Evolutionary conservation across 805 yeast genomes (phyloP), one percentile per base, ranked within the genome.

Genomic region (Pichia californica): DNA sequence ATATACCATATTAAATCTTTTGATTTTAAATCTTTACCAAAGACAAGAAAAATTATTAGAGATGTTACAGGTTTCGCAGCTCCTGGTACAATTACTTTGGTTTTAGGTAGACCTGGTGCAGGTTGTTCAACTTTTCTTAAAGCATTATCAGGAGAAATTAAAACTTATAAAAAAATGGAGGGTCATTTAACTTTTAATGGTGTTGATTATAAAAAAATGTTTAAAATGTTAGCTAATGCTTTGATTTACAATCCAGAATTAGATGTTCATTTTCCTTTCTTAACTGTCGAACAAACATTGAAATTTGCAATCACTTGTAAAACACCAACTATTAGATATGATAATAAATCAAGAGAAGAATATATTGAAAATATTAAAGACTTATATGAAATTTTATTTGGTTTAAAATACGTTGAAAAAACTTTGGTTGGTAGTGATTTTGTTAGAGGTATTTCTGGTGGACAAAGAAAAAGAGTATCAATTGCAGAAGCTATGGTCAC

Each of bases 361-460:
- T 73, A 71, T 50, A 65, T 67, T 64, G 51, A 65, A 54, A 61
- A 59, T 28, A 55, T 67, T 40, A 69, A 74, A 43, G 77, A 77
- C 44, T 53, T 77, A 15, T 62, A 70, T 44, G 70, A 73, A 42
- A 76, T 79, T 11, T 68, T 76, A 18, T 75, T 70, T 54, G 83
- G 83, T 46, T 63, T 78, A 51, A 67, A 72, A 36, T 83, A 79
- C 58, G 77, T 82, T 11, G 69, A 73, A 47, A 68, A 76, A 49
- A 80, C 87, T 18, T 68, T 77, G 38, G 85, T 80, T 41, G 86
- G 86, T 57, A 73, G 75, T 52, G 85, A 80, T 58, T 75, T 73
- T 44, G 77, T 80, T n/a, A 70, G 84, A 59, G 86, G 86, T 61
- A 77, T 80, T 37, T 78, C 83, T 30, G 86, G 86, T 55, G 86